These are phyloP conservation scores for Actinomortierella ambigua DNA, from an alignment of 371 early-diverging fungal genomes.

Conservation along the genomic window DNA sequence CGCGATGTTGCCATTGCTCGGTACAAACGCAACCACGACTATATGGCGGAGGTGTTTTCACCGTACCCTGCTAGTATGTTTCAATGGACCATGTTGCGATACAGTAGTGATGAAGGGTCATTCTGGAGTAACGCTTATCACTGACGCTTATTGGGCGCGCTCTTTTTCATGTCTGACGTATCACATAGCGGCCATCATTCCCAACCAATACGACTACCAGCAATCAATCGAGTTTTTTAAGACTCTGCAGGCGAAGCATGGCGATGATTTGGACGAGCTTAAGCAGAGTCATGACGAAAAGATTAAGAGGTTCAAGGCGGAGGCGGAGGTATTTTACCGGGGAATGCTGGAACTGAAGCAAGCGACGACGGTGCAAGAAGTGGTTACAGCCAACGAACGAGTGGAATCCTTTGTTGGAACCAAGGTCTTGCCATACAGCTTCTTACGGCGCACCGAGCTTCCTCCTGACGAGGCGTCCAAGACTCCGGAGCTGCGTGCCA, in stretches of 20 bases:
- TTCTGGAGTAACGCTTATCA: neutral
- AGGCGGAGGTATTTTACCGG: constrained; percentile 50
- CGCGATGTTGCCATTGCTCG: constrained; percentile 78
- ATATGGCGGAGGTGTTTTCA: constrained; percentile 77
- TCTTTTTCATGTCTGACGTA: constrained; percentile 37
- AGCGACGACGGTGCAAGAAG: constrained; percentile 49
- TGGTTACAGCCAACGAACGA: constrained; percentile 29
- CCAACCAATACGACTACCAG: constrained; percentile 7
- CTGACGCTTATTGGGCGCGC: constrained; percentile 50
- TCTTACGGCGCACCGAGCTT: constrained; percentile 23
- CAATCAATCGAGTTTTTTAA: constrained; percentile 18
- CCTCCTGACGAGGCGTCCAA: constrained; percentile 26
- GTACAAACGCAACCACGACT: constrained; percentile 83
- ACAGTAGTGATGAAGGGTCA: neutral
- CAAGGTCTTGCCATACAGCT: constrained; percentile 33
- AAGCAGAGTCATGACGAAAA: constrained; percentile 46
- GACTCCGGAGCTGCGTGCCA: constrained; percentile 27
- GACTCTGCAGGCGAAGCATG: constrained; percentile 37
- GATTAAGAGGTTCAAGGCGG: constrained; percentile 46
- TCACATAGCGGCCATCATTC: constrained; percentile 12
- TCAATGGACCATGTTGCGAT: neutral
- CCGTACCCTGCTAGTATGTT: constrained; percentile 64
- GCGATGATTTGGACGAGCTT: constrained; percentile 37
- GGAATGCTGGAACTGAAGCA: constrained; percentile 49
- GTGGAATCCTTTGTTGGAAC: constrained; percentile 27